Evolutionary conservation across 169 alveolate species (phyloP).

Genomic region (Theileria annulata): DNA sequence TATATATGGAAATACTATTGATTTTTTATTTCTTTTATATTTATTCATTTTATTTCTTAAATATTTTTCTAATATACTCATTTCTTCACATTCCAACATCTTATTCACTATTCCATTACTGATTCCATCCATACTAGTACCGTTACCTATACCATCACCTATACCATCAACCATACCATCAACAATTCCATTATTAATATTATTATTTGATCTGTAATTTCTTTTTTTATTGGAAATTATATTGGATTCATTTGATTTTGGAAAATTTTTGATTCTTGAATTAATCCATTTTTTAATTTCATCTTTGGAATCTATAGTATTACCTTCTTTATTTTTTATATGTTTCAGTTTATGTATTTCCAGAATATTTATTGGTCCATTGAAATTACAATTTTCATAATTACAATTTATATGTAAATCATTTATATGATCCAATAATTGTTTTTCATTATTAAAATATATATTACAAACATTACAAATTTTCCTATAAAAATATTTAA

Average conservation of each 20-base stretch:
- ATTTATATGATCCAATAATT: constrained; percentile 63
- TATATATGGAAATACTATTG: constrained; percentile 43
- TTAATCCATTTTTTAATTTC: constrained; percentile 64
- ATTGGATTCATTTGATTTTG: constrained; percentile 16
- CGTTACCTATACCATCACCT: too few species aligned
- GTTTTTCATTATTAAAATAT: constrained; percentile 33
- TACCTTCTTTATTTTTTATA: constrained; percentile 66
- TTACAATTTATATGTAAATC: constrained; percentile 71
- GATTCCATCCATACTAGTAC: too few species aligned
- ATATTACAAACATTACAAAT: constrained; percentile 63
- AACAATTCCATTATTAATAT: too few species aligned
- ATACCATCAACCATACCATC: too few species aligned
- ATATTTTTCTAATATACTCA: background rate
- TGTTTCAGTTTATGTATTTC: constrained; percentile 69
- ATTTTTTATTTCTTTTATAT: background rate
- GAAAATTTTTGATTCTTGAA: constrained; percentile 27
- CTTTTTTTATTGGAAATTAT: background rate
- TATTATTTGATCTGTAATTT: background rate
- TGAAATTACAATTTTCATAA: constrained; percentile 68
- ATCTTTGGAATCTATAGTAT: constrained; percentile 52
- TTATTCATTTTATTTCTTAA: constrained; percentile 3
- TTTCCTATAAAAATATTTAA: background rate
- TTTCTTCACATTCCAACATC: background rate
- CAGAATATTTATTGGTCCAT: constrained; percentile 70
- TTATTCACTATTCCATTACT: background rate